phyloP scores from a whole-genome alignment of 139 green algal genomes.

The Haematococcus sp. region DNA sequence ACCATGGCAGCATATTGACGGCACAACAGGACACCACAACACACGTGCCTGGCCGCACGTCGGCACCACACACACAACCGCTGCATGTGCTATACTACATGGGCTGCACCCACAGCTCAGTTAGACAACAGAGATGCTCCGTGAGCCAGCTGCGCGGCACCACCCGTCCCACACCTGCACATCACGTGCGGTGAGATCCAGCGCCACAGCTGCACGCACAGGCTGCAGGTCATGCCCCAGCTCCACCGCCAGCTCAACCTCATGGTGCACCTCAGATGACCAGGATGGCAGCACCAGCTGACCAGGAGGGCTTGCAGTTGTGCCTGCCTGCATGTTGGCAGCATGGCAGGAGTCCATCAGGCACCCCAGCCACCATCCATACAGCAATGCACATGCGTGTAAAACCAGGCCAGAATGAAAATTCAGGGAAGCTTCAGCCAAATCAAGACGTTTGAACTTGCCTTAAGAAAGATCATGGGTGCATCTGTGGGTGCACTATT shows the following conservation, averaged over 20 bases:
- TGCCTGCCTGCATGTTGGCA: conserved; percentile 13
- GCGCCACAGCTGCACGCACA: conserved; percentile 14
- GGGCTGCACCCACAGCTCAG: no score
- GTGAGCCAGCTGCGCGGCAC: background rate
- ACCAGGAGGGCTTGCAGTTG: background rate
- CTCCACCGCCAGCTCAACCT: conserved; percentile 41
- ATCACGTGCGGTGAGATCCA: conserved; percentile 36
- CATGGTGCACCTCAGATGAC: conserved; percentile 22
- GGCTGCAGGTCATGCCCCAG: conserved; percentile 27
- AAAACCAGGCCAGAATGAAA: no score
- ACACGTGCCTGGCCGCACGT: no score
- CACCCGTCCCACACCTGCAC: conserved; percentile 20
- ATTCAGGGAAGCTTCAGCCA: no score
- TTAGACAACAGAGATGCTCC: background rate
- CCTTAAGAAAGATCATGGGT: conserved; percentile 39
- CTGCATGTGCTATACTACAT: no score
- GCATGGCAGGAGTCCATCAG: no score
- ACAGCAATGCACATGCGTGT: no score
- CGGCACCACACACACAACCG: no score
- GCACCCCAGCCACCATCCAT: no score
- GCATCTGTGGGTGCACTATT: conserved; percentile 3
- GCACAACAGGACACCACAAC: no score
- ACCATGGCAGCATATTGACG: no score
- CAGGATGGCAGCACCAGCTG: conserved; percentile 14
- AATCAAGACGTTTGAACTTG: no score